A percentile compares a stretch with the other conserved stretches of the same genome.
Evolutionary conservation across 352 stramenopile genomes (phyloP).

Genomic region (Phytophthora sojae): DNA sequence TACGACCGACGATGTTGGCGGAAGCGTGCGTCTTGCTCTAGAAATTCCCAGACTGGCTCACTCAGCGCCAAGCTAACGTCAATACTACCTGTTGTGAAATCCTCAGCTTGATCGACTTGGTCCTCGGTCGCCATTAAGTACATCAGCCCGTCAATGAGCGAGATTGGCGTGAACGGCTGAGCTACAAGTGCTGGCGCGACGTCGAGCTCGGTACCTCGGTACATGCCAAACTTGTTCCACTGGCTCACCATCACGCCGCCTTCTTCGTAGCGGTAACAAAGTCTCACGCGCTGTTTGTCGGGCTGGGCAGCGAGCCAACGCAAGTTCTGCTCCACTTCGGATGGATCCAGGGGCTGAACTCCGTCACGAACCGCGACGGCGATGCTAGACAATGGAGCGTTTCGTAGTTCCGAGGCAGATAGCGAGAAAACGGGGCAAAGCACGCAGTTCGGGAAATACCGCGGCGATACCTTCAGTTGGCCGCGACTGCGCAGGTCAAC

Average conservation of each 20-base stretch:
- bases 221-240: slow-evolving; percentile 44
- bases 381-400: slow-evolving; percentile 9
- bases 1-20: neutral
- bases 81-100: slow-evolving; percentile 6
- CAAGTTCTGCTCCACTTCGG: slow-evolving; percentile 20
- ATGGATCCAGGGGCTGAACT: slow-evolving; percentile 7
- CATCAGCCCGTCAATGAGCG: slow-evolving; percentile 31
- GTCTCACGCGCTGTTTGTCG: slow-evolving; percentile 24
- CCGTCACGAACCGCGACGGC: slow-evolving; percentile 7
- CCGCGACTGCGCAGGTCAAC: slow-evolving; percentile 28
- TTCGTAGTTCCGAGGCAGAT: slow-evolving; percentile 13
- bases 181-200: slow-evolving; percentile 22
- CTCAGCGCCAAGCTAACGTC: slow-evolving; percentile 20
- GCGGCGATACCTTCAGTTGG: slow-evolving; percentile 23
- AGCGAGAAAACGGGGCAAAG: slow-evolving; percentile 32
- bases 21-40: slow-evolving; percentile 8
- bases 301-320: slow-evolving; percentile 30
- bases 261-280: slow-evolving; percentile 25
- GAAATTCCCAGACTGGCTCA: slow-evolving; percentile 11
- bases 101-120: slow-evolving; percentile 11
- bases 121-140: slow-evolving; percentile 39
- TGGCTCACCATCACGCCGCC: slow-evolving; percentile 28
- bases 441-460: slow-evolving; percentile 36
- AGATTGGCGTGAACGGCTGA: slow-evolving; percentile 34
- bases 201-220: slow-evolving; percentile 27